phyloP scores from a whole-genome alignment of 2,329 filamentous ascomycete species.

The Lachnellula hyalina region DNA sequence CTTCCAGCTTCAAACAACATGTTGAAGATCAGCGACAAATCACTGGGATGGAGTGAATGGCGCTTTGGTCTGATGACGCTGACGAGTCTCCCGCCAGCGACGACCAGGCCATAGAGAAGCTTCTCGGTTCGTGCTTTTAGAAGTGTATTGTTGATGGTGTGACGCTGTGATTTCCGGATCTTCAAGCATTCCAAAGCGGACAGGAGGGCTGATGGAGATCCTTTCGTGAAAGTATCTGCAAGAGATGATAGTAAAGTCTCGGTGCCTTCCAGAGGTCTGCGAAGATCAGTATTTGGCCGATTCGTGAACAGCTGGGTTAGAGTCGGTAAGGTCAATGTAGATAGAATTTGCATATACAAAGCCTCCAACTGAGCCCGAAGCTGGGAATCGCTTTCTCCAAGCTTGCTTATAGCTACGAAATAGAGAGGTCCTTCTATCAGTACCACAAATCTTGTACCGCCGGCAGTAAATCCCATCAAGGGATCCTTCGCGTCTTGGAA shows the following conservation, averaged over 20 bases:
- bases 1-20: constrained; percentile 97
- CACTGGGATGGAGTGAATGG: constrained; percentile 91
- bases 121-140: constrained; percentile 71
- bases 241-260: constrained; percentile 86
- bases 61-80: constrained; percentile 92
- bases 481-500: constrained; percentile 77
- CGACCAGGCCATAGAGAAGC: constrained; percentile 87
- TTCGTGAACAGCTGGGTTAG: constrained; percentile 83
- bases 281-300: constrained; percentile 88
- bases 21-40: constrained; percentile 95
- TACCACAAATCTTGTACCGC: constrained; percentile 78
- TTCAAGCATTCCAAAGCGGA: constrained; percentile 92
- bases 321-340: constrained; percentile 84
- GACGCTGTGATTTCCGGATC: constrained; percentile 80
- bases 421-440: constrained; percentile 82
- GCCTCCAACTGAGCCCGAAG: constrained; percentile 84
- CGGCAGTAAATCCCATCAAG: constrained; percentile 81
- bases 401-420: constrained; percentile 84
- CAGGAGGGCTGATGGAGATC: constrained; percentile 82
- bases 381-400: constrained; percentile 89
- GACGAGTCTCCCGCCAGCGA: constrained; percentile 86
- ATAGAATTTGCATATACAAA: constrained; percentile 96
- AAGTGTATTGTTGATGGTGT: constrained; percentile 80
- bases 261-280: constrained; percentile 84
- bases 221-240: constrained; percentile 89